Conservation (phyloP, 1,284 basidiomycete genomes). For the Pisolithus thermaeus region DNA sequence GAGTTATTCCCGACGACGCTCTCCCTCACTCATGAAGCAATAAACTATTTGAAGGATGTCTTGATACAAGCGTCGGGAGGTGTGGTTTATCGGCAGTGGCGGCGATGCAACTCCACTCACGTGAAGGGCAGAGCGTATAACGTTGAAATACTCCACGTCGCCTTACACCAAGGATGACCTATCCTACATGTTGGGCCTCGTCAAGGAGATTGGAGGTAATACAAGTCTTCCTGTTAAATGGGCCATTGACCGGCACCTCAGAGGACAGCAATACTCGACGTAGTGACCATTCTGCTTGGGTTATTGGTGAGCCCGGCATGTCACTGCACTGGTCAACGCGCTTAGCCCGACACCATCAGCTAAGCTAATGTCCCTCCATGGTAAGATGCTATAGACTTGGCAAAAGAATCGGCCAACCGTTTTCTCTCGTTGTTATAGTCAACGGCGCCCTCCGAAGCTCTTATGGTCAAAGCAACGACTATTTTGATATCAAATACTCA, state of each 20-base stretch:
- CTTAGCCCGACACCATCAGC: conserved; percentile 11
- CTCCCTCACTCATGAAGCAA: conserved; percentile 14
- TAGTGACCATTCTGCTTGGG: conserved; percentile 18
- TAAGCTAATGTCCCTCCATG: conserved; percentile 25
- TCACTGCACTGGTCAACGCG: not conserved
- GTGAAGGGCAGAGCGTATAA: conserved; percentile 17
- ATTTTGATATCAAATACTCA: conserved; percentile 24
- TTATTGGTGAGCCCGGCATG: conserved; percentile 17
- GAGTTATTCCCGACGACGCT: conserved; percentile 27
- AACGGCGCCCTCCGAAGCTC: conserved; percentile 24
- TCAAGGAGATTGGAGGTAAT: conserved; percentile 24
- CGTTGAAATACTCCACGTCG: conserved; percentile 29
- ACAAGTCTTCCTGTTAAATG: not conserved
- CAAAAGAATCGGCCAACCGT: not conserved
- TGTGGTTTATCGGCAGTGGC: not conserved
- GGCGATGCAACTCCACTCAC: not conserved
- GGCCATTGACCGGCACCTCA: not conserved
- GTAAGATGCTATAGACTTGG: conserved; percentile 13
- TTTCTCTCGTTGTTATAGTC: conserved; percentile 8
- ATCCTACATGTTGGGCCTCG: conserved; percentile 22
- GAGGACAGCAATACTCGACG: conserved; percentile 8
- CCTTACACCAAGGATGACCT: conserved; percentile 20
- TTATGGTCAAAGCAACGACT: conserved; percentile 28
- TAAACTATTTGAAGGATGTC: conserved; percentile 16
- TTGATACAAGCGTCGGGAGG: conserved; percentile 27